Conservation (phyloP, 2,329 filamentous ascomycete species). For the Drechslera avenae region DNA sequence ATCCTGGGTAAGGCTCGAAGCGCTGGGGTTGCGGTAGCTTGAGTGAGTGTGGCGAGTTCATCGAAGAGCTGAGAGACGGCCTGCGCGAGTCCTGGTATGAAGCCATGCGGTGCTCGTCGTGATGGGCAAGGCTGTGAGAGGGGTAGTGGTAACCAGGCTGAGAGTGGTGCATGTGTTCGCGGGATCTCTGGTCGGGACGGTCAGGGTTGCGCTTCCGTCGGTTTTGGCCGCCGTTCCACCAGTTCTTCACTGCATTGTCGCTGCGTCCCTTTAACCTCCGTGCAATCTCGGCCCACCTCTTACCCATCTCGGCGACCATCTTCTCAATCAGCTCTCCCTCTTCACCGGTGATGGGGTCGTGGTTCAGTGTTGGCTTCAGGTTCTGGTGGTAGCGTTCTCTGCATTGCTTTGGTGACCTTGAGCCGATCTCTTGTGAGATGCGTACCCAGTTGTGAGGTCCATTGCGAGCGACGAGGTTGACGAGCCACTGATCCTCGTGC, state of each 20-base stretch:
- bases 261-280: constrained; percentile 80
- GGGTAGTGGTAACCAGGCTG: constrained; percentile 41
- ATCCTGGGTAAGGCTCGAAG: constrained; percentile 40
- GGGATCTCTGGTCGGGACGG: constrained; percentile 33
- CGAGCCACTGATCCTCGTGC: constrained; percentile 72
- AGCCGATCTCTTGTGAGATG: constrained; percentile 75
- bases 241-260: constrained; percentile 97
- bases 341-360: constrained; percentile 80
- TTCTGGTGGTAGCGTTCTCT: constrained; percentile 94
- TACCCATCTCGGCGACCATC: constrained; percentile 77
- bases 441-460: constrained; percentile 88
- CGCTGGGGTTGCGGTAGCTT: constrained; percentile 43
- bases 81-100: constrained; percentile 39
- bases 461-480: constrained; percentile 71
- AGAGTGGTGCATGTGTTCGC: constrained; percentile 40
- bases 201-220: constrained; percentile 61
- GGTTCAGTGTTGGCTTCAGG: constrained; percentile 78
- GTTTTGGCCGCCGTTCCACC: constrained; percentile 96
- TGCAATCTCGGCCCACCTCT: constrained; percentile 92
- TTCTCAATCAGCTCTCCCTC: constrained; percentile 74
- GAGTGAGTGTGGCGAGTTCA: constrained; percentile 36
- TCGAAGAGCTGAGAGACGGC: constrained; percentile 33
- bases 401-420: constrained; percentile 90
- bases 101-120: constrained; percentile 34
- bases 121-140: constrained; percentile 28